Conservation (phyloP, 2,329 filamentous ascomycete species). For the Diaporthe amygdali region DNA sequence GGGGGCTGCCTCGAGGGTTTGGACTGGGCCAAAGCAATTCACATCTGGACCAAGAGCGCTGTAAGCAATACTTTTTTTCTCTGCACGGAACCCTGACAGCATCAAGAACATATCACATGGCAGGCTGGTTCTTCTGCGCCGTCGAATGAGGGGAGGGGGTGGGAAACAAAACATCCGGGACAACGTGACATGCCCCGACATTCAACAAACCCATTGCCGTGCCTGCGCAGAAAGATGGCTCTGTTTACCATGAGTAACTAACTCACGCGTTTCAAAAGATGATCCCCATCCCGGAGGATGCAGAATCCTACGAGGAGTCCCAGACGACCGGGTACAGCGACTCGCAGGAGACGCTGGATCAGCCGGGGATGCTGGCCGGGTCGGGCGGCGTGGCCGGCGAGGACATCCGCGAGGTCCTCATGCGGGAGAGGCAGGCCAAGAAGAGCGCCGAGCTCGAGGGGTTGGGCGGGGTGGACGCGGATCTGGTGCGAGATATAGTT, state of each 20-base stretch:
- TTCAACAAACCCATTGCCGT: too few species aligned
- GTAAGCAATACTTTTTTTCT: neutral
- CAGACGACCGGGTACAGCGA: slow-evolving; percentile 46
- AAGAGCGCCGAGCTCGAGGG: slow-evolving; percentile 18
- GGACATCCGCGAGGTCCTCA: neutral
- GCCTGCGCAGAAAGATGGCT: too few species aligned
- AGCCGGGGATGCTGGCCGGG: slow-evolving; percentile 46
- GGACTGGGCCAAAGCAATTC: slow-evolving; percentile 64
- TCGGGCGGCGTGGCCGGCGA: slow-evolving; percentile 33
- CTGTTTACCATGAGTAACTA: too few species aligned
- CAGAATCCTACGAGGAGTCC: slow-evolving; percentile 61
- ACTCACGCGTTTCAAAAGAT: too few species aligned
- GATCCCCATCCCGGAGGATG: slow-evolving; percentile 70
- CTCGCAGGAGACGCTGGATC: slow-evolving; percentile 52
- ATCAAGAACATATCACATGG: neutral
- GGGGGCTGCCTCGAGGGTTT: slow-evolving; percentile 70
- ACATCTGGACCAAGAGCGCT: slow-evolving; percentile 68
- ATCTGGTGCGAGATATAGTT: neutral
- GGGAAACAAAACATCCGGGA: too few species aligned
- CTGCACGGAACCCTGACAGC: neutral
- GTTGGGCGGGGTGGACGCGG: neutral
- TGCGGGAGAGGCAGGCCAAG: neutral
- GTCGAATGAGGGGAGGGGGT: too few species aligned
- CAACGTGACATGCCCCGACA: too few species aligned
- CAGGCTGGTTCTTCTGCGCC: too few species aligned